Conservation (phyloP, 1,284 basidiomycete genomes). For the Porogramme epimiltina region DNA sequence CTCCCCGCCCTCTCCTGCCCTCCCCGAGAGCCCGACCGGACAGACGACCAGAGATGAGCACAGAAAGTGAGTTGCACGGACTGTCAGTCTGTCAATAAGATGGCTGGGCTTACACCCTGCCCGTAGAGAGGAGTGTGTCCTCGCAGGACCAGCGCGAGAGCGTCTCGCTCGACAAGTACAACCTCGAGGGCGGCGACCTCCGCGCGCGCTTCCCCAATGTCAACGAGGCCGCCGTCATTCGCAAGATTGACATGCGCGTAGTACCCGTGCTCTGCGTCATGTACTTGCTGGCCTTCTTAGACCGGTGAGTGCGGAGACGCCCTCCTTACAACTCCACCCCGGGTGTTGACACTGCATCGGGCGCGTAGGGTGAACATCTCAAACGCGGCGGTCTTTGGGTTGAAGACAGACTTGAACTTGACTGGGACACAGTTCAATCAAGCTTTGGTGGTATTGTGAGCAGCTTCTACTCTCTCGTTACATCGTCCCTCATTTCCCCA, state of each 20-base stretch:
- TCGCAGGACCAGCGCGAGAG: no score
- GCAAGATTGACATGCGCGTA: conserved; percentile 34
- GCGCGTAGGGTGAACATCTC: conserved; percentile 32
- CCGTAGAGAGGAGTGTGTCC: no score
- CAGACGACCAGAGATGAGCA: no score
- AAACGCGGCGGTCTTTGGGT: conserved; percentile 32
- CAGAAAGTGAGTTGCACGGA: no score
- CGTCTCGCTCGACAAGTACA: conserved; percentile 4
- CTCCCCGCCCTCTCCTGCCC: no score
- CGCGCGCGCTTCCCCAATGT: conserved; percentile 23
- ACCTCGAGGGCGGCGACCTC: conserved; percentile 21
- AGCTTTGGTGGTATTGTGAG: conserved; percentile 35
- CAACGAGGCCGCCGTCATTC: conserved; percentile 29
- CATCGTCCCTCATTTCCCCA: neutral
- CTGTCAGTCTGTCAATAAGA: no score
- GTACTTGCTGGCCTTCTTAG: conserved; percentile 34
- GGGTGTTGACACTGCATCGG: neutral
- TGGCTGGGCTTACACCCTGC: no score
- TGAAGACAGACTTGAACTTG: conserved; percentile 32
- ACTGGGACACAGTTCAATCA: conserved; percentile 31
- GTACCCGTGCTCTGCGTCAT: conserved; percentile 32
- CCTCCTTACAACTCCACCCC: neutral
- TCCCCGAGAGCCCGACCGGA: no score
- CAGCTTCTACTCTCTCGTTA: neutral
- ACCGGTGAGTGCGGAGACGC: conserved; percentile 29